These are phyloP conservation scores for Colletotrichum ledebouriae DNA, from an alignment of 2,329 filamentous ascomycete genomes.

Conservation along the genomic window DNA sequence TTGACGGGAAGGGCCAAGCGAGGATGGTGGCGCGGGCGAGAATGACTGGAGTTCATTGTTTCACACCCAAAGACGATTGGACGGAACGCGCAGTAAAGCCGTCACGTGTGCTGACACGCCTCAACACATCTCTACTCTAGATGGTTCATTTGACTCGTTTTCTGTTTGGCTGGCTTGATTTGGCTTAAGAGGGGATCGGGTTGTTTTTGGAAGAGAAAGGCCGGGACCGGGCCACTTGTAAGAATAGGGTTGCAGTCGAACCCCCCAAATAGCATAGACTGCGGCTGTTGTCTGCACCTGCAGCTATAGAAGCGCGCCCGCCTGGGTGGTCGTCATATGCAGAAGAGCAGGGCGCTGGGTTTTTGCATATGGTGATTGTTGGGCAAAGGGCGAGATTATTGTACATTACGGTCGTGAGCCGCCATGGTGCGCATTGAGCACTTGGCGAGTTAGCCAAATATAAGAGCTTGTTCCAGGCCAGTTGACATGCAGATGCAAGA, in stretches of 20 bases:
- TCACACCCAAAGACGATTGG: conserved; percentile 26
- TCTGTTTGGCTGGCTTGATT: conserved; percentile 13
- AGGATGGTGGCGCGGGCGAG: conserved; percentile 7
- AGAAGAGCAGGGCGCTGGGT: conserved; percentile 2
- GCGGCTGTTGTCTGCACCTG: background rate
- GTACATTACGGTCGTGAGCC: conserved; percentile 34
- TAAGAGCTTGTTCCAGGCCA: conserved; percentile 11
- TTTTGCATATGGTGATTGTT: conserved; percentile 28
- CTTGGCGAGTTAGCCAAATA: conserved; percentile 27
- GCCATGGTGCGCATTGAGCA: background rate
- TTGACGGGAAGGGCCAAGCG: conserved; percentile 18
- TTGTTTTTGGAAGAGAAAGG: conserved; percentile 5
- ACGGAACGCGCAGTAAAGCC: conserved; percentile 33
- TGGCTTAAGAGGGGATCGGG: background rate
- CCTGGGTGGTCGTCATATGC: conserved; percentile 1
- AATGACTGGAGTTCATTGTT: conserved; percentile 11
- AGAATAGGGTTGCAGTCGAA: conserved; percentile 36
- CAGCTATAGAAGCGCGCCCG: too few relatives aligned
- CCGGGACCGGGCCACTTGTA: conserved; percentile 31
- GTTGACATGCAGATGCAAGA: background rate
- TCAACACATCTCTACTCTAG: conserved; percentile 40
- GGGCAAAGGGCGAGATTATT: conserved; percentile 26
- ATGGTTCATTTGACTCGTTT: conserved; percentile 23
- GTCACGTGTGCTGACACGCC: conserved; percentile 14
- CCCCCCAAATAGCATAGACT: conserved; percentile 28